Conservation (phyloP, 2,329 filamentous ascomycete species). For the Cryphonectria parasitica region DNA sequence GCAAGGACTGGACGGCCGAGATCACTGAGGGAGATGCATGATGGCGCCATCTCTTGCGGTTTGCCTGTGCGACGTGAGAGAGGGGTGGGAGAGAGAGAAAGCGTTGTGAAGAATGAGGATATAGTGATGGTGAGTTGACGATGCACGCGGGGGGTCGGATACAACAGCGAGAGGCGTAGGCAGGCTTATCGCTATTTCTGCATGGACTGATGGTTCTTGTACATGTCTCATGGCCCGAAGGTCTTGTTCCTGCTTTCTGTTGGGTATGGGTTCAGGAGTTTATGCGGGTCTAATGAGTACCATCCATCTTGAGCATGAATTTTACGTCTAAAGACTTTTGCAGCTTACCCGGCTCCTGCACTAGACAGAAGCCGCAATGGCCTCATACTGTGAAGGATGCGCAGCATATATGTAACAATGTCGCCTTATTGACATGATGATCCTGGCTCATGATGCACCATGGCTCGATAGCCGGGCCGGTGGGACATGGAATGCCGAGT, state of each 20-base stretch:
- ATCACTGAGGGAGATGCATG: slow-evolving; percentile 45
- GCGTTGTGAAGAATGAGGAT: background rate
- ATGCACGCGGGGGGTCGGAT: background rate
- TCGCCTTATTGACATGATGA: background rate
- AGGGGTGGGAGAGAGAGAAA: no score
- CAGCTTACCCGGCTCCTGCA: background rate
- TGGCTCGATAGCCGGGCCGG: background rate
- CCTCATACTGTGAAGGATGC: background rate
- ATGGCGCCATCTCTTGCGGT: background rate
- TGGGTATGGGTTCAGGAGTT: background rate
- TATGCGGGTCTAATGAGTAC: background rate
- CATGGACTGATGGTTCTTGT: background rate
- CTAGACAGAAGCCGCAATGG: background rate
- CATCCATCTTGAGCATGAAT: background rate
- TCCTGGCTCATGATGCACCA: background rate
- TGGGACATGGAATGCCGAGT: background rate
- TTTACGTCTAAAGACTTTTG: background rate
- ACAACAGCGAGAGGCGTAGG: background rate
- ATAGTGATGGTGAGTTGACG: background rate
- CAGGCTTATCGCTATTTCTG: background rate
- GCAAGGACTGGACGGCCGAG: slow-evolving; percentile 65
- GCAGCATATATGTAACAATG: background rate
- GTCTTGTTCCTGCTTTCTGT: background rate
- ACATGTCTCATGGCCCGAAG: background rate
- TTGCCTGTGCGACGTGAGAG: background rate